phyloP scores from a whole-genome alignment of 495 filamentous ascomycete species.

The Neurospora terricola region DNA sequence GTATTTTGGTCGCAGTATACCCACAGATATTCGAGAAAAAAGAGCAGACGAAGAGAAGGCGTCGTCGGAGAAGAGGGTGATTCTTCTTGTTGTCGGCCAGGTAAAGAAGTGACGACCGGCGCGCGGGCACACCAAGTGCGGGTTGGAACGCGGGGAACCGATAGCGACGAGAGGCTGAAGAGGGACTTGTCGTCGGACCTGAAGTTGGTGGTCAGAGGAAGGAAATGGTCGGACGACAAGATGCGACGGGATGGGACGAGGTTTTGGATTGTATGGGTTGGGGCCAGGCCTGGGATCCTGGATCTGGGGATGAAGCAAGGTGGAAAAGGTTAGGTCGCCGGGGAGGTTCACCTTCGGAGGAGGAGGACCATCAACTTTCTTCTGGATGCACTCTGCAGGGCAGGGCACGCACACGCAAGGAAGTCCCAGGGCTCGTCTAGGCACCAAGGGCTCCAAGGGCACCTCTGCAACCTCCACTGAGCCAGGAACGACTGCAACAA shows the following conservation, averaged over 20 bases:
- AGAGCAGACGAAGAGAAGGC: not conserved
- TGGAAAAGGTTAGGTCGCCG: slow-evolving; percentile 7
- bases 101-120: slow-evolving; percentile 5
- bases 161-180: slow-evolving; percentile 1
- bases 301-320: slow-evolving; percentile 18
- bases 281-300: not conserved
- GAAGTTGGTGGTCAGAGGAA: not conserved
- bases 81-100: not conserved
- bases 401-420: not conserved
- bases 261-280: slow-evolving; percentile 9
- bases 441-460: not conserved
- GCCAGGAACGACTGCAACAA: not conserved
- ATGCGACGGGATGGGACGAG: slow-evolving; percentile 5
- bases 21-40: not conserved
- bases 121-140: not conserved
- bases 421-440: not conserved
- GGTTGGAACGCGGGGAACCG: slow-evolving; percentile 1
- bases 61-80: not conserved
- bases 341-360: slow-evolving; percentile 1
- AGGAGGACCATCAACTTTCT: not conserved
- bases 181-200: not conserved
- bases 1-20: not conserved
- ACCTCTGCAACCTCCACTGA: not conserved
- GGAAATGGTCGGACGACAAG: not conserved
- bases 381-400: not conserved